Evolutionary conservation across 1,284 basidiomycete species (phyloP).

Genomic region (Agaricales sp.): DNA sequence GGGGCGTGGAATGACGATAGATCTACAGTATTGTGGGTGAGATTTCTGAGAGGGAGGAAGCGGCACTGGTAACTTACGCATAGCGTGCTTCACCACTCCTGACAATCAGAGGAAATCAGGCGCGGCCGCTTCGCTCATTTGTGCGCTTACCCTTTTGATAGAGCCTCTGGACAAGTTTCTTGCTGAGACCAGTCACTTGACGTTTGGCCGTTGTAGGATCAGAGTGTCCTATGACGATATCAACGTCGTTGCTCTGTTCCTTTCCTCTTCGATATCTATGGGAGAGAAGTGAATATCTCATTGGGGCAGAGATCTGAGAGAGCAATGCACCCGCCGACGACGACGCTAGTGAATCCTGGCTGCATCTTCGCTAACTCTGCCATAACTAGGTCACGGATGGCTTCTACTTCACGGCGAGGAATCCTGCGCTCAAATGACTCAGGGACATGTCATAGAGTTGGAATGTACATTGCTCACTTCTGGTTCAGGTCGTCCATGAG

Average conservation of each 20-base stretch:
- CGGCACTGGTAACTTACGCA: conserved; percentile 37
- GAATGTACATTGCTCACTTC: conserved; percentile 13
- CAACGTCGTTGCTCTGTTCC: conserved; percentile 61
- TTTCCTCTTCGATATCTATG: conserved; percentile 71
- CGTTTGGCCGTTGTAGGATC: conserved; percentile 28
- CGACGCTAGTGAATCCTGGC: conserved; percentile 49
- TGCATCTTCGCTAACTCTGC: conserved; percentile 44
- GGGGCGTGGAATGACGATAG: conserved; percentile 46
- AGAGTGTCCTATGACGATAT: conserved; percentile 68
- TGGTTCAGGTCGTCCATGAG: conserved; percentile 39
- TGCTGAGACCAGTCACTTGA: conserved; percentile 39
- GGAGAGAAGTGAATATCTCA: not conserved
- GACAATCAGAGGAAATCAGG: conserved; percentile 3
- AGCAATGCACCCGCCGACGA: conserved; percentile 58
- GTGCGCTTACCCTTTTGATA: conserved; percentile 35
- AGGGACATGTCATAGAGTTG: not conserved
- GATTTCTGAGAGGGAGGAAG: conserved; percentile 3
- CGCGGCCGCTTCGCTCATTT: too few species aligned
- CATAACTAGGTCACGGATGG: conserved; percentile 49
- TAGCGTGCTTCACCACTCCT: conserved; percentile 58
- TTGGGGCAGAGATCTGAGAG: not conserved
- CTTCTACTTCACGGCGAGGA: conserved; percentile 55
- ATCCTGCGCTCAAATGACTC: conserved; percentile 25
- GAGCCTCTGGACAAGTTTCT: conserved; percentile 39
- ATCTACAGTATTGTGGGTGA: conserved; percentile 24